These are phyloP conservation scores for Brassica carinata DNA, from an alignment of 345 rosid species.

Conservation along the genomic window DNA sequence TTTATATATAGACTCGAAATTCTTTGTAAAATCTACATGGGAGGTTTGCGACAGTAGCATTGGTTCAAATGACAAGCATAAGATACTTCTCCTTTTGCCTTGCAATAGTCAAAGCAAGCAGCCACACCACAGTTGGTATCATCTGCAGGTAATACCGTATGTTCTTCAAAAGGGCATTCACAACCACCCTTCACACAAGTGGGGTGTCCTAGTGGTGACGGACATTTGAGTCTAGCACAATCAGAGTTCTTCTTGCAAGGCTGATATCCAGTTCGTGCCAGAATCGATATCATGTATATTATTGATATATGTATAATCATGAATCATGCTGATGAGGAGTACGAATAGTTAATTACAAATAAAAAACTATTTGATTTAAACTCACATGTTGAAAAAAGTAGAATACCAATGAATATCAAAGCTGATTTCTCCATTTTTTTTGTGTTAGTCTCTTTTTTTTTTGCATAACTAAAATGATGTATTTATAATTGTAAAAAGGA, in stretches of 20 bases:
- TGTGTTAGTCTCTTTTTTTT: not conserved
- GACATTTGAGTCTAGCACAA: constrained; percentile 11
- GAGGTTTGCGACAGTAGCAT: constrained; percentile 26
- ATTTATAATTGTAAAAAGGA: too few relatives aligned
- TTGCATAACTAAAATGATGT: not conserved
- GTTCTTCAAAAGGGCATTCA: not conserved
- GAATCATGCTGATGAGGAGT: not conserved
- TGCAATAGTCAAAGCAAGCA: constrained; percentile 9
- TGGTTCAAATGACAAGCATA: constrained; percentile 8
- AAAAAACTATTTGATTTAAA: not conserved
- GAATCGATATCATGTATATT: not conserved
- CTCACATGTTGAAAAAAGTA: constrained; percentile 26
- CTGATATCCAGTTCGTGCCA: not conserved
- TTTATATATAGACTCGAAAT: not conserved
- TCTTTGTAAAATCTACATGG: not conserved
- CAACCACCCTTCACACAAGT: not conserved
- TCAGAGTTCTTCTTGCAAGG: not conserved
- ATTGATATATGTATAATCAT: not conserved
- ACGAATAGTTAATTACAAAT: not conserved
- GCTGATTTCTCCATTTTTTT: constrained; percentile 14
- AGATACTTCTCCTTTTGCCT: constrained; percentile 10
- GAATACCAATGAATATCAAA: constrained; percentile 14
- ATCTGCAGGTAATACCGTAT: not conserved
- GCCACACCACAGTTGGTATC: constrained; percentile 10
- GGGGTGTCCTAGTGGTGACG: constrained; percentile 2